phyloP scores from a whole-genome alignment of 495 filamentous ascomycete species.

The Collariella sp. region DNA sequence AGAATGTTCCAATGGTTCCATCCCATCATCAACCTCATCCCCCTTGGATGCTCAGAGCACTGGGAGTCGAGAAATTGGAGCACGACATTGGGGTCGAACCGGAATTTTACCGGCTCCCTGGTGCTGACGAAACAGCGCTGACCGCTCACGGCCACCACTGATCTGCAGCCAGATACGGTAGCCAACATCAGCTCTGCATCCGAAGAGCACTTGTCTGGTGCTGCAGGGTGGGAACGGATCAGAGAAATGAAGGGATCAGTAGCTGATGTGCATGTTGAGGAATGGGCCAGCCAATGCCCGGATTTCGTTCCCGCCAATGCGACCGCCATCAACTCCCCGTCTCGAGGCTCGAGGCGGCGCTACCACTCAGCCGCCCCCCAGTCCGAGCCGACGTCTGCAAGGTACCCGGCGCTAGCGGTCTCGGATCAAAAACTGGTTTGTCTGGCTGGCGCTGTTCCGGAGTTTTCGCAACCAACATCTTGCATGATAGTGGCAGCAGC shows the following conservation, averaged over 20 bases:
- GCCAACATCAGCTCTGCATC: conserved; percentile 25
- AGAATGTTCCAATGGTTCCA: too few relatives aligned
- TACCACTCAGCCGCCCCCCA: not conserved
- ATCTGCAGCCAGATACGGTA: conserved; percentile 18
- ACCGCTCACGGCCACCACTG: conserved; percentile 10
- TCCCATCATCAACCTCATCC: too few relatives aligned
- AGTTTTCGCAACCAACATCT: not conserved
- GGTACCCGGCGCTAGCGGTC: conserved; percentile 24
- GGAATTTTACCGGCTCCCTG: conserved; percentile 34
- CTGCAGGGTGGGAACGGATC: conserved; percentile 17
- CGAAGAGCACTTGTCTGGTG: conserved; percentile 17
- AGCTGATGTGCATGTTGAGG: not conserved
- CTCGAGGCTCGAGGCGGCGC: conserved; percentile 6
- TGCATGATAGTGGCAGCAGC: conserved; percentile 4
- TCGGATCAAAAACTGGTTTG: conserved; percentile 15
- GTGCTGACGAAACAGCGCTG: conserved; percentile 22
- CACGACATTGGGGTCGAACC: conserved; percentile 20
- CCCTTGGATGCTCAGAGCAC: too few relatives aligned
- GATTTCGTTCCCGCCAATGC: conserved; percentile 7
- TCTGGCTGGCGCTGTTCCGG: not conserved
- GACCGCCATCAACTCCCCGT: conserved; percentile 14
- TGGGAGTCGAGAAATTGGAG: conserved; percentile 10
- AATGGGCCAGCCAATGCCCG: conserved; percentile 22
- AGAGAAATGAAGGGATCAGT: conserved; percentile 21
- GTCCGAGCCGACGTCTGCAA: conserved; percentile 16